A percentile compares a stretch with the other conserved stretches of the same genome.
phyloP scores from a whole-genome alignment of 495 filamentous ascomycete genomes.

The Pyrenula aspistea region DNA sequence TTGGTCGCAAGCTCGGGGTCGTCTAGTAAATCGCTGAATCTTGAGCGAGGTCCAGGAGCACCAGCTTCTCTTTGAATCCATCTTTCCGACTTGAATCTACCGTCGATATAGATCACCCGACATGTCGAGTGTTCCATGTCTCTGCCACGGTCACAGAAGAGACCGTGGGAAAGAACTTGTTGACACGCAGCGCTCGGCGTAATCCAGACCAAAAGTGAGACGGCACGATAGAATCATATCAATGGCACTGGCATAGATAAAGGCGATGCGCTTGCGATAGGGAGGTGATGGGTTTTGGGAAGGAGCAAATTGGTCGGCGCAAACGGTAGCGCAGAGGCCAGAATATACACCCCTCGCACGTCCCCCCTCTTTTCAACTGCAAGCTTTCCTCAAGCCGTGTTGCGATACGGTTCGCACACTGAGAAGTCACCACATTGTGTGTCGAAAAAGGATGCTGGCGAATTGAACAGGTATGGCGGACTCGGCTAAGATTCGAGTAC shows the following conservation, averaged over 20 bases:
- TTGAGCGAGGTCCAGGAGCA: conserved; percentile 6
- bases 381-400: neutral
- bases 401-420: neutral
- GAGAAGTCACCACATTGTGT: neutral
- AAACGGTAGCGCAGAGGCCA: too few species aligned
- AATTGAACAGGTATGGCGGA: neutral
- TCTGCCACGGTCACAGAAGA: neutral
- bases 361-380: neutral
- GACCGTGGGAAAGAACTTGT: neutral
- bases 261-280: neutral
- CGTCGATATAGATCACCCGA: conserved; percentile 77
- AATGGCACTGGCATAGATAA: neutral
- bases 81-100: conserved; percentile 52
- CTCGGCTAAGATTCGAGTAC: neutral
- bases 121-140: conserved; percentile 58
- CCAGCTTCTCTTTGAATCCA: conserved; percentile 31
- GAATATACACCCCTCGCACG: too few species aligned
- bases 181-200: neutral
- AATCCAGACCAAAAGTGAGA: neutral
- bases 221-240: neutral
- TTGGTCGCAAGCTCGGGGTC: conserved; percentile 39
- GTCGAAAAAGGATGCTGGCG: neutral
- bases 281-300: neutral
- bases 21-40: conserved; percentile 19
- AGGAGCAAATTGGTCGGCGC: neutral